A percentile compares a stretch with the other conserved stretches of the same genome.
phyloP scores from a whole-genome alignment of 257 asterid species.

The Knoxia roxburghii region DNA sequence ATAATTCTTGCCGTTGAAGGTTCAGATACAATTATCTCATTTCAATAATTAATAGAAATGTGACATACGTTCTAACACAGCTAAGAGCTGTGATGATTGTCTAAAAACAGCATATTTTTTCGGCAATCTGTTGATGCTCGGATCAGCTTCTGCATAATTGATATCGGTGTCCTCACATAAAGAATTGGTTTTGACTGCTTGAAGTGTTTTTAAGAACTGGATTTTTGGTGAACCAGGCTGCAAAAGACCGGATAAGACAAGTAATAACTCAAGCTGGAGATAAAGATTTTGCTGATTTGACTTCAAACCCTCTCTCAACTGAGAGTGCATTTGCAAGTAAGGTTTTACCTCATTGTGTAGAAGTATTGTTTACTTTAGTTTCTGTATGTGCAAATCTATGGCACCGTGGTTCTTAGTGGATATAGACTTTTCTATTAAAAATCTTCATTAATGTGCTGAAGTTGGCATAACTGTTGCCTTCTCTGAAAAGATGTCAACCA shows the following conservation, averaged over 20 bases:
- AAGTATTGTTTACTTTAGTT: not conserved
- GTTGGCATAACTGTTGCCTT: not conserved
- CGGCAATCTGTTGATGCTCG: not conserved
- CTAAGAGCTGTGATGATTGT: not conserved
- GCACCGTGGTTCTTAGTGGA: not conserved
- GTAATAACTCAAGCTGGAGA: constrained; percentile 74
- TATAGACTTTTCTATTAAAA: not conserved
- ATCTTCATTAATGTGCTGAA: not conserved
- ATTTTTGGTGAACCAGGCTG: constrained; percentile 47
- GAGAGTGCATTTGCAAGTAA: constrained; percentile 55
- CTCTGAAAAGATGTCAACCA: not conserved
- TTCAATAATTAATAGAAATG: not conserved
- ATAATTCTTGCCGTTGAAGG: no score
- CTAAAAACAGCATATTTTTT: not conserved
- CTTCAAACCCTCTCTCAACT: constrained; percentile 48
- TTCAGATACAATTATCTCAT: not conserved
- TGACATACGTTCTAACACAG: not conserved
- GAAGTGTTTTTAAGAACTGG: constrained; percentile 19
- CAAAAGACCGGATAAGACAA: constrained; percentile 73
- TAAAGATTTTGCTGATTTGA: constrained; percentile 46
- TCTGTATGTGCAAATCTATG: not conserved
- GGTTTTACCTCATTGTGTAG: constrained; percentile 26
- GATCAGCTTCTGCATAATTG: not conserved
- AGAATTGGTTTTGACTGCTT: not conserved
- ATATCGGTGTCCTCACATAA: not conserved